Percentiles rank a stretch among this genome's conserved stretches.
phyloP scores from a whole-genome alignment of 2,329 filamentous ascomycete genomes.

The Aureobasidium sp. region DNA sequence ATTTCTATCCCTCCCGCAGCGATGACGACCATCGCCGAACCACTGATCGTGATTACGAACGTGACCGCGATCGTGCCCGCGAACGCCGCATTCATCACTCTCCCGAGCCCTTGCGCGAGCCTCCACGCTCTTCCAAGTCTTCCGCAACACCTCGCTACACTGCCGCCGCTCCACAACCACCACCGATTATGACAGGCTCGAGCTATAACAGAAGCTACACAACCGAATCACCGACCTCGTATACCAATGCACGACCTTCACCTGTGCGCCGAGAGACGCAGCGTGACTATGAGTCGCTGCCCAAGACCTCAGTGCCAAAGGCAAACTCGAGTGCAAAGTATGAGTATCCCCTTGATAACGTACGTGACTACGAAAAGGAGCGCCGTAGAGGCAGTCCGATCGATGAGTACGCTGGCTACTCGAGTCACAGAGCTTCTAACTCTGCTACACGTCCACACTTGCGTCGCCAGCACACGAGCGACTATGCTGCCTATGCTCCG shows the following conservation, averaged over 20 bases:
- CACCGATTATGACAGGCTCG: neutral
- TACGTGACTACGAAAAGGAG: neutral
- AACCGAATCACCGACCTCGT: conserved; percentile 10
- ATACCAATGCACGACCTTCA: neutral
- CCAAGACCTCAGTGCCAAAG: neutral
- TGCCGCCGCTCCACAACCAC: conserved; percentile 10
- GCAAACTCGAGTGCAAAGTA: neutral
- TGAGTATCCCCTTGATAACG: neutral
- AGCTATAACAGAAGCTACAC: neutral
- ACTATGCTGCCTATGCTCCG: neutral
- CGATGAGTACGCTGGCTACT: neutral
- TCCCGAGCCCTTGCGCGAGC: neutral
- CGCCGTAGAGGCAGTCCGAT: neutral
- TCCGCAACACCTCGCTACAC: neutral
- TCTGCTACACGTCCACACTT: neutral
- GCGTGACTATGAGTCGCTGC: neutral
- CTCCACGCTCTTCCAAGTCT: neutral
- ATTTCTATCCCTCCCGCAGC: conserved; percentile 23
- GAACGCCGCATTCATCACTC: conserved; percentile 11
- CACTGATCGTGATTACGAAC: conserved; percentile 9
- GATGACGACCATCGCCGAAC: conserved; percentile 26
- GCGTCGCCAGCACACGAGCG: neutral
- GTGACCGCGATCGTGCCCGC: conserved; percentile 10
- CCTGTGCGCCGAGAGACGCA: neutral
- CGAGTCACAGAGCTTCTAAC: neutral